Conservation (phyloP, 192 early-diverging fungal species). For the Coemansia sp. region DNA sequence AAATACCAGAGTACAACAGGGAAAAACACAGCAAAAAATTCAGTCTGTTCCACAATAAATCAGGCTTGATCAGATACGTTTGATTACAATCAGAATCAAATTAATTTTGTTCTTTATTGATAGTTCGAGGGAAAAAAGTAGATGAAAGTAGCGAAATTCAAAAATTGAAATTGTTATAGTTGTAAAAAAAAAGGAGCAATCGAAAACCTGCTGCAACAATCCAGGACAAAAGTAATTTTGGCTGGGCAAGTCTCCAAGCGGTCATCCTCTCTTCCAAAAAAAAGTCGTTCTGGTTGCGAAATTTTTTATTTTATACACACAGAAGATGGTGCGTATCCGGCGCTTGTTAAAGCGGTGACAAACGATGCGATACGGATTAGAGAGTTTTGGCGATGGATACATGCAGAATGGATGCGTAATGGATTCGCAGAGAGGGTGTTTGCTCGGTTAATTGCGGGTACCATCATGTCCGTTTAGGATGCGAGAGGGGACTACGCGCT, state of each 20-base stretch:
- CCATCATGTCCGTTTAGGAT: too few species aligned
- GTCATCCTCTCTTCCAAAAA: slow-evolving; percentile 16
- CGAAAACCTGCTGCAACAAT: background rate
- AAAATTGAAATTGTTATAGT: background rate
- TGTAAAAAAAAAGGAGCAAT: background rate
- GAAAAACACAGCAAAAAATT: background rate
- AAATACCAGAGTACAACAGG: background rate
- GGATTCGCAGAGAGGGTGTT: background rate
- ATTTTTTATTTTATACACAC: slow-evolving; percentile 16
- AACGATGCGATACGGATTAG: background rate
- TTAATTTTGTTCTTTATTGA: background rate
- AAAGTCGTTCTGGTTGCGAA: slow-evolving; percentile 21
- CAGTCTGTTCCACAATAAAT: background rate
- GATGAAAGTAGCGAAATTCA: background rate
- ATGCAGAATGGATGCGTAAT: background rate
- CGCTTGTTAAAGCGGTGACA: background rate
- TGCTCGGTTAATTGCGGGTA: too few species aligned
- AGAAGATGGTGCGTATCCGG: slow-evolving; percentile 19
- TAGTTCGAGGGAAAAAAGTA: background rate
- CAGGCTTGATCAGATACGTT: too few species aligned
- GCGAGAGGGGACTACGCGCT: too few species aligned
- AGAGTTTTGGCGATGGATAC: slow-evolving; percentile 14
- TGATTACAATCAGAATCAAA: background rate
- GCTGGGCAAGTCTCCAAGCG: background rate
- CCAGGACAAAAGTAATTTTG: slow-evolving; percentile 12